Base-by-base conservation (phyloP, 345 rosid species). In the Salix brachista region DNA sequence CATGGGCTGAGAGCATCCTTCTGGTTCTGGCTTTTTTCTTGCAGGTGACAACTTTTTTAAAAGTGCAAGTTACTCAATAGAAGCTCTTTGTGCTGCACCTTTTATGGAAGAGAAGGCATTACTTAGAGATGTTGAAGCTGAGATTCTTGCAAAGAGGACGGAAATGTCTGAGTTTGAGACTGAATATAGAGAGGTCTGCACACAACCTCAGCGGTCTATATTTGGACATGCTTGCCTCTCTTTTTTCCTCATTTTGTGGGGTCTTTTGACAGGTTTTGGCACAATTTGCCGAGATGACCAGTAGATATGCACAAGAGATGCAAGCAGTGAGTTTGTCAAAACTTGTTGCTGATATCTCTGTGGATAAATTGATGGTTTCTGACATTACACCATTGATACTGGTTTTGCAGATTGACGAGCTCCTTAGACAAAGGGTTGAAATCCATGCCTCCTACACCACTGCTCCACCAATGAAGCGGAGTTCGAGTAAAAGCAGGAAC, bases 1-100 rank as follows among this genome's bases (percentile, higher is more conserved):
- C 65, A 76, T 56, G 32, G 68, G 69, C 73, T 71, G 67, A 74
- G 67, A 60, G 65, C 50, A 25, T 56, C 54, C 37, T 81, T 76
- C 39, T 26, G 75, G 46, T 73, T 77, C 52, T 79, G 75, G 54
- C 30, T 41, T 26, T 78, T 32, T 52, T 60, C 67, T 83, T 82
- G 61, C 81, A 96, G 99, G 99, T 79, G 99, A 94, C 83, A 96
- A 94, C 70, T 96, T 96, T 86, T 96, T 96, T 78, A 94, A 88
- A 81, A 90, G 91, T 72, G 97, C 88, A 77, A 87, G 88, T 87
- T 96, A 96, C 85, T 91, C 95, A 42, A 83, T 96, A 78, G 97
- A 96, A 86, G 97, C 95, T 75, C 84, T 94, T 73, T 94, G 91
- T 79, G 94, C 96, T 74, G 92, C 87, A 71, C 86, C 91, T 69